These are phyloP conservation scores for Euphorbia peplus DNA, from an alignment of 345 rosid genomes.

Conservation along the genomic window DNA sequence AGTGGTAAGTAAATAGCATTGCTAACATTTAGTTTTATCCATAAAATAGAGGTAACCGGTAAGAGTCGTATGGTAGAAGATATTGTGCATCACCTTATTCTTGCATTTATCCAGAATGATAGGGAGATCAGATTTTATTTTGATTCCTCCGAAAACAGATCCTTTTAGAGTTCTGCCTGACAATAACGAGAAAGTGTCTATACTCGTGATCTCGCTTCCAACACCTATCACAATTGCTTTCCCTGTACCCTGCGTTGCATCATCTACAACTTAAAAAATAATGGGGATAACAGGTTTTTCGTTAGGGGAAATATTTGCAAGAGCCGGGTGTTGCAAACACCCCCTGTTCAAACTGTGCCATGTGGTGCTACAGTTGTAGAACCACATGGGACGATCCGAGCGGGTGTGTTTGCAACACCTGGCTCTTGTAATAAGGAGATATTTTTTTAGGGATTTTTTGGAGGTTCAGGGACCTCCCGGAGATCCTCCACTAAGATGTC, in stretches of 20 bases:
- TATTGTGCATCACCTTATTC: constrained; percentile 27
- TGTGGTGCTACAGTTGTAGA: too few relatives aligned
- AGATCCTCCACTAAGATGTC: too few relatives aligned
- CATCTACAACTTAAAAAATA: background rate
- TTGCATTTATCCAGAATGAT: constrained; percentile 42
- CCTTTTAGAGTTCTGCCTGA: constrained; percentile 52
- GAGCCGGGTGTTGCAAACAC: too few relatives aligned
- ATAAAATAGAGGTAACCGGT: background rate
- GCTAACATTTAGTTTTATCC: background rate
- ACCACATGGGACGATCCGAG: too few relatives aligned
- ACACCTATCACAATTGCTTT: constrained; percentile 37
- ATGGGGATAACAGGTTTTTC: too few relatives aligned
- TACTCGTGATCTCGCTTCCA: constrained; percentile 25
- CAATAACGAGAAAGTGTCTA: constrained; percentile 27
- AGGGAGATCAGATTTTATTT: constrained; percentile 49
- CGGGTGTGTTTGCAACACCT: too few relatives aligned
- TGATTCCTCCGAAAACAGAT: constrained; percentile 59
- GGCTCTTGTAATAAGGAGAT: too few relatives aligned
- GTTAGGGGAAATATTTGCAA: too few relatives aligned
- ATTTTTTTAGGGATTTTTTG: too few relatives aligned
- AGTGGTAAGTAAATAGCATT: background rate
- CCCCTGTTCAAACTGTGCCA: too few relatives aligned
- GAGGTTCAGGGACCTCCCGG: too few relatives aligned
- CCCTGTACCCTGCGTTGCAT: constrained; percentile 42
- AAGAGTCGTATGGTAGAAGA: background rate